Percentiles rank a stretch among this genome's conserved stretches.
Evolutionary conservation across 208 protist species (phyloP).

Genomic region (Crithidia fasciculata): DNA sequence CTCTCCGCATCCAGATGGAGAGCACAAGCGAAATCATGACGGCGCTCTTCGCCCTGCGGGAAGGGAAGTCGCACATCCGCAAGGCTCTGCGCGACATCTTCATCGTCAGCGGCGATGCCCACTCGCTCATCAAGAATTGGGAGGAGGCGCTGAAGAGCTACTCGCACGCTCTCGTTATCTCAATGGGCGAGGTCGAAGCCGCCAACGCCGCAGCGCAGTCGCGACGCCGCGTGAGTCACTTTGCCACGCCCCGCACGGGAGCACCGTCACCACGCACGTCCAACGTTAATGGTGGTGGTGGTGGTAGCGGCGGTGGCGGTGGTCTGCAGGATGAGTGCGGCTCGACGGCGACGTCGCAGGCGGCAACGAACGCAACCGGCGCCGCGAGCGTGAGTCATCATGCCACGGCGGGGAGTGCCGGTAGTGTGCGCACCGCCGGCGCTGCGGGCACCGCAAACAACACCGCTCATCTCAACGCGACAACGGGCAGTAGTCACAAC

Average conservation of each 20-base stretch:
- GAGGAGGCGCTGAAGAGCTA: slow-evolving; percentile 85
- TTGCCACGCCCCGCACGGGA: background rate
- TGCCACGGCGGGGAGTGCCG: slow-evolving; percentile 3
- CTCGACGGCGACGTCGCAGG: slow-evolving; percentile 8
- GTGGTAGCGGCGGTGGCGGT: background rate
- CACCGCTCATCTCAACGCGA: background rate
- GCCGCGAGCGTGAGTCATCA: slow-evolving; percentile 7
- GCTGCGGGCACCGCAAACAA: background rate
- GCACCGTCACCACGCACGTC: slow-evolving; percentile 9
- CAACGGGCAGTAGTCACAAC: background rate
- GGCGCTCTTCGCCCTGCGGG: slow-evolving; percentile 59
- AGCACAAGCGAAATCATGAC: slow-evolving; percentile 65
- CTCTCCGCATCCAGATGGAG: slow-evolving; percentile 40
- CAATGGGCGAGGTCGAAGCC: slow-evolving; percentile 53
- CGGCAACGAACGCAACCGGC: background rate
- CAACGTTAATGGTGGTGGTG: background rate
- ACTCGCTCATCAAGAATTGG: slow-evolving; percentile 59
- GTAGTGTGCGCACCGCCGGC: background rate
- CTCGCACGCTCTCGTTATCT: slow-evolving; percentile 73
- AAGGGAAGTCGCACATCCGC: slow-evolving; percentile 52
- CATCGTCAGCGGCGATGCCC: slow-evolving; percentile 76
- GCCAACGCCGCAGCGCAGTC: slow-evolving; percentile 29
- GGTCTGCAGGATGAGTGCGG: slow-evolving; percentile 3
- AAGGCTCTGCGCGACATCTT: slow-evolving; percentile 60
- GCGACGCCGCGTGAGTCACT: slow-evolving; percentile 13